These are phyloP conservation scores for Peribolospora baueri DNA, from an alignment of 768 basidiomycete genomes.

Conservation along the genomic window DNA sequence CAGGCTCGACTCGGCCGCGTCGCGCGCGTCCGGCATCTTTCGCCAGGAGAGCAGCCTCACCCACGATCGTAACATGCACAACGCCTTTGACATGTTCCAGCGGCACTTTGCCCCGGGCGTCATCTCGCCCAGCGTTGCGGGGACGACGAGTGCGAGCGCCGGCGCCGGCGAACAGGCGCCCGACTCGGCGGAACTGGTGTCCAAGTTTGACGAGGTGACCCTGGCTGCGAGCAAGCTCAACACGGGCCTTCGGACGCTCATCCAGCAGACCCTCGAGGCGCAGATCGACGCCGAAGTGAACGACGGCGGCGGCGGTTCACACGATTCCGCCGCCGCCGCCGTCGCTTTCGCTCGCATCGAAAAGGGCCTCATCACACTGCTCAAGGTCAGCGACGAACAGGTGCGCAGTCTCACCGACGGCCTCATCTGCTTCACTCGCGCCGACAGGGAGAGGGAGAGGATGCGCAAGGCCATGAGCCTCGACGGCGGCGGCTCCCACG, in stretches of 20 bases:
- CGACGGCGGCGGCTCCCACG: neutral
- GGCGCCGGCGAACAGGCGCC: neutral
- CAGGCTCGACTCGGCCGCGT: neutral
- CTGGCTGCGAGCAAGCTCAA: slow-evolving; percentile 7
- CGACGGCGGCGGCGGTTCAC: neutral
- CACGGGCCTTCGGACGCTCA: slow-evolving; percentile 2
- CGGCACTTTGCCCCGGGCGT: slow-evolving; percentile 1
- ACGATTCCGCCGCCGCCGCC: neutral
- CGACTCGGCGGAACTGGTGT: slow-evolving; percentile 6
- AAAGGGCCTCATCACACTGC: slow-evolving; percentile 4
- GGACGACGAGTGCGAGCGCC: no score
- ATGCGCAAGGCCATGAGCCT: neutral
- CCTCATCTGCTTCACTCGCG: slow-evolving; percentile 4
- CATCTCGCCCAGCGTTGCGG: no score
- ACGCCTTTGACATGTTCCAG: slow-evolving; percentile 7
- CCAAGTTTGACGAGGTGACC: slow-evolving; percentile 4
- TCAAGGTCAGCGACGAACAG: slow-evolving; percentile 9
- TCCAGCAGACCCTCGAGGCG: neutral
- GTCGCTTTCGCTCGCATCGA: slow-evolving; percentile 3
- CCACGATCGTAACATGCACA: slow-evolving; percentile 6
- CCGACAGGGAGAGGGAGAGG: slow-evolving; percentile 6
- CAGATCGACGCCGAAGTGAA: slow-evolving; percentile 8
- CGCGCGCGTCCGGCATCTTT: neutral
- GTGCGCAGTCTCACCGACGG: slow-evolving; percentile 7
- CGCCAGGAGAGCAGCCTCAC: neutral